Conservation (phyloP, 192 early-diverging fungal genomes). For the Coemansia sp. region DNA sequence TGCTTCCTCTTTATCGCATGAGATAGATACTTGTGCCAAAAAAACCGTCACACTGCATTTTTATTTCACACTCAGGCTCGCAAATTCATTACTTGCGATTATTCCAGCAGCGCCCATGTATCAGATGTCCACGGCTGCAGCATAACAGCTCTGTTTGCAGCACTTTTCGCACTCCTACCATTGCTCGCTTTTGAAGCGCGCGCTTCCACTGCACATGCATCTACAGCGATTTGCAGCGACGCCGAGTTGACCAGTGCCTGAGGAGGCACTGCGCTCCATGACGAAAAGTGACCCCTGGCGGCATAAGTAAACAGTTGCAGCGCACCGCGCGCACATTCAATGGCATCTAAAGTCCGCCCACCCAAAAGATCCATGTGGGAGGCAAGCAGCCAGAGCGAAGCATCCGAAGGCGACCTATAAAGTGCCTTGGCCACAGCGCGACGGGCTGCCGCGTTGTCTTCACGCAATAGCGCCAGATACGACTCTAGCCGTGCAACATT, state of each 20-base stretch:
- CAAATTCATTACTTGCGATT: not conserved
- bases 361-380: constrained; percentile 22
- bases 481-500: constrained; percentile 19
- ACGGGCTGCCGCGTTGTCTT: constrained; percentile 18
- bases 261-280: constrained; percentile 25
- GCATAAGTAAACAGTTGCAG: constrained; percentile 21
- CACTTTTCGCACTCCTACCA: not conserved
- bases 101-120: not conserved
- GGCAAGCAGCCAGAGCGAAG: constrained; percentile 27
- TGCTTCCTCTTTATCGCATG: not conserved
- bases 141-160: constrained; percentile 8
- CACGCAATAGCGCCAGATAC: constrained; percentile 27
- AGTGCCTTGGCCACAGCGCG: constrained; percentile 35
- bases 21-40: not conserved
- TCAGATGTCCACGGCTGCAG: not conserved
- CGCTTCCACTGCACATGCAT: constrained; percentile 9
- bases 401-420: constrained; percentile 19
- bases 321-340: constrained; percentile 10
- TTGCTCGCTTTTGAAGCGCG: no score
- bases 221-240: constrained; percentile 14
- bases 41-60: no score
- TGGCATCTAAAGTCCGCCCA: not conserved
- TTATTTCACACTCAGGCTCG: not conserved
- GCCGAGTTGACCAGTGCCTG: constrained; percentile 24
- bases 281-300: not conserved